Conservation (phyloP, 768 basidiomycete species). For the Macrolepiota fuliginosa region DNA sequence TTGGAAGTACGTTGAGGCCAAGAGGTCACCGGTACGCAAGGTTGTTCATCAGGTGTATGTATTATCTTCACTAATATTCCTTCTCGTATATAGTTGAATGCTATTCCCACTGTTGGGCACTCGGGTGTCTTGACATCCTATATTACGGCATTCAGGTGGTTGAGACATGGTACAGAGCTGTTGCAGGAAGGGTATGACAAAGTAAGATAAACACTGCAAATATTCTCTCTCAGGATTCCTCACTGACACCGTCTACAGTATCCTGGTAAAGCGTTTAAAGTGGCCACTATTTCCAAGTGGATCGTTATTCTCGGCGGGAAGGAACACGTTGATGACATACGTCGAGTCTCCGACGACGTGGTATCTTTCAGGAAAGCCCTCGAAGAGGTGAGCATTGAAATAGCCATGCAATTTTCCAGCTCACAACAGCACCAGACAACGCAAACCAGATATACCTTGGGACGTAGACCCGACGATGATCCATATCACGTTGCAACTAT, state of each 20-base stretch:
- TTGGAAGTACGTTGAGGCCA: not conserved
- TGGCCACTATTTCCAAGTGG: constrained; percentile 26
- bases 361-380: constrained; percentile 25
- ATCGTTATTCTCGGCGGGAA: constrained; percentile 27
- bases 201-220: constrained; percentile 12
- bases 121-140: constrained; percentile 23
- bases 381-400: constrained; percentile 22
- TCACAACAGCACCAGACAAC: constrained; percentile 17
- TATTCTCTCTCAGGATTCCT: not conserved
- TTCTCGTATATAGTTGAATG: constrained; percentile 1
- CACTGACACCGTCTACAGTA: constrained; percentile 17
- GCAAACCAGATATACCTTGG: constrained; percentile 29
- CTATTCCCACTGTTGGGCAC: constrained; percentile 23
- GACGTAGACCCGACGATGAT: constrained; percentile 3
- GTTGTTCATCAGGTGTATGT: not conserved
- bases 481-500: constrained; percentile 6
- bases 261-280: constrained; percentile 24
- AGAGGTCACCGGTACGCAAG: not conserved
- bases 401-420: not conserved
- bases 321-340: constrained; percentile 27
- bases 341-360: constrained; percentile 29
- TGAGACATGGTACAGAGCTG: constrained; percentile 20
- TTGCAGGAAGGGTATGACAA: constrained; percentile 24
- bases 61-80: not conserved
- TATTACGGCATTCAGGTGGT: constrained; percentile 21